Base-by-base conservation (phyloP, 2,329 filamentous ascomycete genomes). In the Apiospora pterosperma region DNA sequence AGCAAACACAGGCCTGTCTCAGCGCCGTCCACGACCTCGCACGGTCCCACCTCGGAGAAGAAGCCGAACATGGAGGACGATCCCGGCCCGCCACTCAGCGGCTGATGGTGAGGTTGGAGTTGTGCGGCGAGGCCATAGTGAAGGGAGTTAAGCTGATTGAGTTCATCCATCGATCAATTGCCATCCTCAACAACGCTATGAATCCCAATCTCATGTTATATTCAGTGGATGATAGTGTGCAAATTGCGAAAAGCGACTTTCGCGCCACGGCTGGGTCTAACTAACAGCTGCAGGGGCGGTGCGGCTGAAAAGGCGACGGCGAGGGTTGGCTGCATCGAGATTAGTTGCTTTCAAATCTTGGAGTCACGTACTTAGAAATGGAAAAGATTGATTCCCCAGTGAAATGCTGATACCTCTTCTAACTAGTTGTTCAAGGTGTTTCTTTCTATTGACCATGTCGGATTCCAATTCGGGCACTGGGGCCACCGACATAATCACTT, bases 61-160 rank as follows among this genome's bases (percentile, higher is more conserved):
- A 88, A 71, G 1, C 85, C 84, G 65, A 87, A 83, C 71, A 88
- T 76, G 12, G 81, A 84, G 66, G 82, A 81, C 21, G 76, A 79
- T 1, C 85, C 85, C 0, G 83, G 83, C 0, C 82, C 83, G 34
- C 84, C 84, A 64, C 85, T 85, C 60, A 85, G 74, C 83, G 83
- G 42, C 81, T 75, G 28, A 83, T 79, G 0, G 76, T 75, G 52
- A 83, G 69, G 23, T 73, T 75, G 36, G 78, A 75, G 61, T 72
- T 63, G 8, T 73, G 73, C 6, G 69, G 66, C 69, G 92, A 90
- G 28, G 28, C 48, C 48, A 55, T 55, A 28, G 10, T 11, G 5
- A n/a, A 55, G 28, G 28, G 28, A 34, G 28, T 55, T n/a, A n/a
- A n/a, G n/a, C n/a, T n/a, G n/a, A n/a, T n/a, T n/a, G n/a, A n/a